phyloP scores from a whole-genome alignment of 352 stramenopile species.

The Globisporangium cystogenes region DNA sequence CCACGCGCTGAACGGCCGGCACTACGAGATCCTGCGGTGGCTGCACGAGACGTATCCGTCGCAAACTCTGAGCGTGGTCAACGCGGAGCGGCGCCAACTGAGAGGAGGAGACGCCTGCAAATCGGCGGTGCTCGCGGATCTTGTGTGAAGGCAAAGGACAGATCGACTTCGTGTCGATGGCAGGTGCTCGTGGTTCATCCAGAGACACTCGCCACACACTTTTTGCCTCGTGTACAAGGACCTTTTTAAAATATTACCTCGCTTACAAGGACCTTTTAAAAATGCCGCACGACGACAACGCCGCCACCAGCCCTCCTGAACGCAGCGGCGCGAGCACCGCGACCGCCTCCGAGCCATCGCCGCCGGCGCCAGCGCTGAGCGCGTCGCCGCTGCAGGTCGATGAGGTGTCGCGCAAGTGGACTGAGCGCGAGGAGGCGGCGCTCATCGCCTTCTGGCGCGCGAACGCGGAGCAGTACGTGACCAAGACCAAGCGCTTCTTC shows the following conservation, averaged over 20 bases:
- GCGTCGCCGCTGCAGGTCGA: background rate
- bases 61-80: too few relatives aligned
- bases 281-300: too few relatives aligned
- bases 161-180: too few relatives aligned
- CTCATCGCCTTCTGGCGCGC: slow-evolving; percentile 14
- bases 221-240: too few relatives aligned
- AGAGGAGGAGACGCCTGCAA: slow-evolving; percentile 1
- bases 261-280: too few relatives aligned
- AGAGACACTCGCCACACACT: too few relatives aligned
- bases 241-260: too few relatives aligned
- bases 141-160: too few relatives aligned
- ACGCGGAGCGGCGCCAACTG: background rate
- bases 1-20: slow-evolving; percentile 8
- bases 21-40: slow-evolving; percentile 12
- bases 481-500: slow-evolving; percentile 15
- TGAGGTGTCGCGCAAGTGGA: slow-evolving; percentile 15
- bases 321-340: too few relatives aligned
- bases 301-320: too few relatives aligned
- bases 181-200: too few relatives aligned
- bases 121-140: background rate
- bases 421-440: slow-evolving; percentile 9
- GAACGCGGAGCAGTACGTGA: slow-evolving; percentile 12
- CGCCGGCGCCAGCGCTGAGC: background rate
- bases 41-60: slow-evolving; percentile 3
- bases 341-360: background rate